A percentile compares a stretch with the other conserved stretches of the same genome.
These are phyloP conservation scores for Zymoseptoria ardabiliae DNA, from an alignment of 2,329 filamentous ascomycete species.

Conservation along the genomic window DNA sequence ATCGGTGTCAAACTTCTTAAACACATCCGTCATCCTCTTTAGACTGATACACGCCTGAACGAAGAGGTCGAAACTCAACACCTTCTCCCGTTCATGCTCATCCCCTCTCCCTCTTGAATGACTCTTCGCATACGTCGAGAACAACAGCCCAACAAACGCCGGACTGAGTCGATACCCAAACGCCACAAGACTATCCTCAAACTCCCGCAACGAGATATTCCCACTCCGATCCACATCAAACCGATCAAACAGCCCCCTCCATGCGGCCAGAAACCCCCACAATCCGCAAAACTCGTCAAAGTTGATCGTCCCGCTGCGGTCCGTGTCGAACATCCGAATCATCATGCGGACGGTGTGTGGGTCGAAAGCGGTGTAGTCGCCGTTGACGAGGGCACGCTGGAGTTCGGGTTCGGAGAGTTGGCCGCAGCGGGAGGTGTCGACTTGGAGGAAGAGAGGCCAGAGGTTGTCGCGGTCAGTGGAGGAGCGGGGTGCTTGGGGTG, in stretches of 20 bases:
- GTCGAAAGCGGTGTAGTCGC: conserved; percentile 92
- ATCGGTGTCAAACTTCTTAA: conserved; percentile 98
- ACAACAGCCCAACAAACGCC: conserved; percentile 76
- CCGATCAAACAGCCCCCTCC: conserved; percentile 89
- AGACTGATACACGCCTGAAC: conserved; percentile 95
- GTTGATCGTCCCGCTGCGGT: conserved; percentile 79
- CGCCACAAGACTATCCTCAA: conserved; percentile 76
- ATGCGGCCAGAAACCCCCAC: conserved; percentile 92
- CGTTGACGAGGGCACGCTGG: conserved; percentile 85
- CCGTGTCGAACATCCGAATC: conserved; percentile 98
- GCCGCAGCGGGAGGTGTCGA: conserved; percentile 78
- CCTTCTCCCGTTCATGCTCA: conserved; percentile 32
- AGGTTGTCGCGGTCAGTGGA: conserved; percentile 63
- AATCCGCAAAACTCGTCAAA: conserved; percentile 95
- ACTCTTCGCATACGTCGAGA: conserved; percentile 69
- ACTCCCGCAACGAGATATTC: conserved; percentile 79
- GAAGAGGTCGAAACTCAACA: conserved; percentile 73
- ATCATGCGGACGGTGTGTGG: conserved; percentile 94
- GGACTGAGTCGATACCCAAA: conserved; percentile 89
- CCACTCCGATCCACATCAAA: conserved; percentile 75
- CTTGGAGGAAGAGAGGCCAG: conserved; percentile 78
- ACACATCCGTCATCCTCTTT: conserved; percentile 98
- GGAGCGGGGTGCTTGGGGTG: conserved; percentile 45
- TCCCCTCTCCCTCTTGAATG: conserved; percentile 29
- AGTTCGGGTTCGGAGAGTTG: conserved; percentile 82